Percentiles rank a stretch among this genome's conserved stretches.
These are phyloP conservation scores for Hamamelis virginiana DNA, from an alignment of 164 flowering plant species.

Conservation along the genomic window DNA sequence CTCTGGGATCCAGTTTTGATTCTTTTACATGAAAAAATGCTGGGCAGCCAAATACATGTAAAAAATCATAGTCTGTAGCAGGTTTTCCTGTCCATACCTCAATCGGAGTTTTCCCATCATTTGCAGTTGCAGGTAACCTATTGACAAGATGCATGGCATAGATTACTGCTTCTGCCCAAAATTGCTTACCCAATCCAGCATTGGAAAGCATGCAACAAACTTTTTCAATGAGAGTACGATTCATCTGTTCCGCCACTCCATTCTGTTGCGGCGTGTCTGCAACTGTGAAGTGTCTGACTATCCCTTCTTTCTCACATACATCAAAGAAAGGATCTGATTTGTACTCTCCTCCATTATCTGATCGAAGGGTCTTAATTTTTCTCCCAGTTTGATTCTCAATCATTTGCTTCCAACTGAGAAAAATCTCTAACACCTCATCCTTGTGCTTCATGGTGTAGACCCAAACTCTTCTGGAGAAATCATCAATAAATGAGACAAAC, in stretches of 20 bases:
- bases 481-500: constrained; percentile 15
- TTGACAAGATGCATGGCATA: constrained; percentile 12
- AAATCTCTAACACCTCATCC: constrained; percentile 2
- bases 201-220: constrained; percentile 21
- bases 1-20: constrained; percentile 9
- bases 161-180: constrained; percentile 10
- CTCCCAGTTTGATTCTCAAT: constrained; percentile 16
- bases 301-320: constrained; percentile 11
- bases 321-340: background rate
- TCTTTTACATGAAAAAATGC: background rate
- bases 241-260: constrained; percentile 13
- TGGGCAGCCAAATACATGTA: background rate
- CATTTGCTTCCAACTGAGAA: constrained; percentile 11
- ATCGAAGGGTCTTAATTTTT: constrained; percentile 8
- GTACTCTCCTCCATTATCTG: constrained; percentile 19
- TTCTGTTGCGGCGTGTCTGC: constrained; percentile 15
- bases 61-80: constrained; percentile 1
- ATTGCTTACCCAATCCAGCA: constrained; percentile 18
- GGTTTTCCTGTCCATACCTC: constrained; percentile 10
- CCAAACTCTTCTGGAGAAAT: constrained; percentile 1
- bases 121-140: background rate
- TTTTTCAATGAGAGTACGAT: constrained; percentile 16
- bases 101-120: constrained; percentile 3
- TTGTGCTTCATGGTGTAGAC: constrained; percentile 13
- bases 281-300: constrained; percentile 17